Evolutionary conservation across 805 yeast species (phyloP), one percentile per base, ranked within the genome.

Genomic region (Lipomyces yamadae): DNA sequence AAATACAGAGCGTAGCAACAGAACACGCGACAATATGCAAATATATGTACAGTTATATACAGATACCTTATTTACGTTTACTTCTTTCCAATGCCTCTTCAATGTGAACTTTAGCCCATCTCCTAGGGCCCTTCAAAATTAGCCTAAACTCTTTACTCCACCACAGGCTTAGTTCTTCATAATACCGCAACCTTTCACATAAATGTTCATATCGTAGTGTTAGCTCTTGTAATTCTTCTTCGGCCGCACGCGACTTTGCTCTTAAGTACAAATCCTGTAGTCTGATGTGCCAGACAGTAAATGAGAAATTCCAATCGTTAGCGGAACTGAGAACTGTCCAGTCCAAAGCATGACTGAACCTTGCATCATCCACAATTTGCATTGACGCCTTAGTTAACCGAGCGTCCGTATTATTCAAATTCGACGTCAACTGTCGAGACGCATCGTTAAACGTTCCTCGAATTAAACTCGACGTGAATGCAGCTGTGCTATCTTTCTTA

Each of bases 11-110:
- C 24, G 15, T 15, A 42, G 18, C 18, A 6, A 15, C 15, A 42
- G 48, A 42, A n/a, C n/a, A 42, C 48, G 15, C 7, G 48, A n/a
- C 1, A 42, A 42, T 42, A 42, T 42, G 48, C 48, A 42, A 7
- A 15, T 42, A 42, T 42, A 42, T 42, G 48, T n/a, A 42, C 48
- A 42, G n/a, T n/a, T 42, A 42, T 42, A 42, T 42, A 42, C 48
- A 42, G 24, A 42, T n/a, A 42, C 48, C 39, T 37, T 11, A 15
- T 42, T 42, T n/a, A 42, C 7, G 24, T 24, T 42, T 42, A 24
- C 48, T 13, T n/a, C 48, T 15, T 15, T 42, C 48, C 48, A 42
- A 15, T 42, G 48, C 48, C 48, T 42, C 18, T 24, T 42, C 48
- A 42, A 42, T 42, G n/a, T 42, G 48, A 18, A 15, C 48, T 42